Base-by-base conservation (phyloP, 2,329 filamentous ascomycete species). In the Hypoxylon sp. region DNA sequence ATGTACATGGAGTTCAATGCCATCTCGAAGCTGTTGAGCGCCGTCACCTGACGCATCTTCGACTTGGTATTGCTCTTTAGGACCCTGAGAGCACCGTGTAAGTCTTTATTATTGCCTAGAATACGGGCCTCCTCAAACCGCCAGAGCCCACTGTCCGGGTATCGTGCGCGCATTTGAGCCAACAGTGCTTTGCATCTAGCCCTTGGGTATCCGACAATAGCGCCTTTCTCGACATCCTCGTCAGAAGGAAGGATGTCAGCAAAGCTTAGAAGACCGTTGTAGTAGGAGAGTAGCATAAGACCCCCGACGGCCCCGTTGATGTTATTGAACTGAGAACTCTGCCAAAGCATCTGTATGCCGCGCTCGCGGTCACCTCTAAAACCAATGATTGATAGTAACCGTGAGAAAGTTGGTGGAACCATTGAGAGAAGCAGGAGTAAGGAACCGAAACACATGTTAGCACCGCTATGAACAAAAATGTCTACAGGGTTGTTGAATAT, bases 241-340 rank as follows among this genome's bases (percentile, higher is more conserved):
- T 87, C 84, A 0, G 82, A 85, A 0, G 93, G 91, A 14, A 97
- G 84, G 60, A 99, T 98, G 76, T 99, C 96, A 68, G 93, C 93
- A 72, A 93, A 91, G 1, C 92, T 93, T 14, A 97, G 86, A 32
- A 97, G 87, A 5, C 91, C 92, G 76, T 97, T 97, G 80, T 98
- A 97, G 79, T 94, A 98, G 0, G 89, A 90, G 14, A 98, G 85
- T 0, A 98, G 83, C 25, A 93, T 87, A 43, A 98, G 85, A 0
- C 91, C 93, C 0, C 94, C 90, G 76, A 98, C 91, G 5, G 93
- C 95, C n/a, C 94, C 95, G 75, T 98, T 97, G 75, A 98, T 87
- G 78, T 97, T 97, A 68, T 90, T 82, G 77, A 94, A 96, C 53
- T 90, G 89, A 21, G 93, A 94, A 11, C 93, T 93, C 77, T 93